These are phyloP conservation scores for Suillus discolor DNA, from an alignment of 768 basidiomycete species.

Conservation along the genomic window DNA sequence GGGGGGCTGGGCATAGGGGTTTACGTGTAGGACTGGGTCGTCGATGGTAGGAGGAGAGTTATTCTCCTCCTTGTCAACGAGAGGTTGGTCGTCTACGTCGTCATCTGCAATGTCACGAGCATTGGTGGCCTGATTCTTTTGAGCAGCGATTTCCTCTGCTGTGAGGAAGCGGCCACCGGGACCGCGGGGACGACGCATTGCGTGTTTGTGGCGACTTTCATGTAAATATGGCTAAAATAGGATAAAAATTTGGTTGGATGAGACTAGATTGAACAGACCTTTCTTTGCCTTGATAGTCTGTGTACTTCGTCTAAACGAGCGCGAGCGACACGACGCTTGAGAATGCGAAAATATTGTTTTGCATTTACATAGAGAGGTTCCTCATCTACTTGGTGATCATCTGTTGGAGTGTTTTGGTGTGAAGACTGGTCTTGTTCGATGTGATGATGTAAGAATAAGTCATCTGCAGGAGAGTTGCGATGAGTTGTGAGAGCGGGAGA, in stretches of 20 bases:
- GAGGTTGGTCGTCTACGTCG: slow-evolving; percentile 23
- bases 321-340: slow-evolving; percentile 90
- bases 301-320: slow-evolving; percentile 94
- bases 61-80: slow-evolving; percentile 22
- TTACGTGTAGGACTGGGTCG: slow-evolving; percentile 25
- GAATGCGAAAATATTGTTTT: slow-evolving; percentile 98
- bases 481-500: slow-evolving; percentile 28
- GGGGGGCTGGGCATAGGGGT: slow-evolving; percentile 22
- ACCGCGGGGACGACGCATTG: slow-evolving; percentile 94
- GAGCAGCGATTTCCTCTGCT: slow-evolving; percentile 90
- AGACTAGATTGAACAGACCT: slow-evolving; percentile 50
- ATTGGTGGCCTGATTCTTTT: slow-evolving; percentile 51
- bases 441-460: slow-evolving; percentile 35
- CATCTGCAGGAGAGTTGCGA: slow-evolving; percentile 30
- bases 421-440: slow-evolving; percentile 16
- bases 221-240: slow-evolving; percentile 88
- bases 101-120: slow-evolving; percentile 49
- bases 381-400: slow-evolving; percentile 69
- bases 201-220: slow-evolving; percentile 97
- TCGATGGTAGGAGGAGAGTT: slow-evolving; percentile 20
- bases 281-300: slow-evolving; percentile 88
- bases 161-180: slow-evolving; percentile 98
- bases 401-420: slow-evolving; percentile 15
- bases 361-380: slow-evolving; percentile 99
- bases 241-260: slow-evolving; percentile 3